These are phyloP conservation scores for Trypethelium eluteriae DNA, from an alignment of 495 filamentous ascomycete genomes.

Conservation along the genomic window DNA sequence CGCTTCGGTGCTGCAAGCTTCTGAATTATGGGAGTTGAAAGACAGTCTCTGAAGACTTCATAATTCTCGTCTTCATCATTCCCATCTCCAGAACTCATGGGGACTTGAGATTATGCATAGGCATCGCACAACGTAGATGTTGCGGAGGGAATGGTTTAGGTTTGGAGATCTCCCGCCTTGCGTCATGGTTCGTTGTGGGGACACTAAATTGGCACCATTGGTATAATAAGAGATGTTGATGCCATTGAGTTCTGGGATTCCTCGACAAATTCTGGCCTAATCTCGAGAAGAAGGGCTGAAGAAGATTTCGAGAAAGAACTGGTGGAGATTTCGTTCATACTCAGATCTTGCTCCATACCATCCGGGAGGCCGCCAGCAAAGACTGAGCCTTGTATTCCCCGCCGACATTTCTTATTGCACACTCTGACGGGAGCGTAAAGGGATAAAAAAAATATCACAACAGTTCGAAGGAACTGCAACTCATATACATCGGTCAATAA, in stretches of 20 bases:
- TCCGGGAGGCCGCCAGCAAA: too few species aligned
- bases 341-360: too few species aligned
- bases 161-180: constrained; percentile 7
- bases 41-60: constrained; percentile 61
- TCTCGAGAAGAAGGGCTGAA: background rate
- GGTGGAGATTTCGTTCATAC: too few species aligned
- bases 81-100: constrained; percentile 19
- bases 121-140: too few species aligned
- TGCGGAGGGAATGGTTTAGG: background rate
- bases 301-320: background rate
- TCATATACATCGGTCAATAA: background rate
- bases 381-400: too few species aligned
- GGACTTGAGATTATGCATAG: background rate
- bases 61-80: constrained; percentile 48
- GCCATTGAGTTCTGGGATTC: too few species aligned
- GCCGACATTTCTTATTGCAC: too few species aligned
- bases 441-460: background rate
- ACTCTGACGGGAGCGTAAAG: too few species aligned
- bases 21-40: constrained; percentile 50
- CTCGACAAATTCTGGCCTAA: too few species aligned
- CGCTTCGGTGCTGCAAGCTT: constrained; percentile 42
- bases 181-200: background rate
- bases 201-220: too few species aligned
- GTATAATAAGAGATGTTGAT: too few species aligned
- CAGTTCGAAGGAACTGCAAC: too few species aligned